Evolutionary conservation across 73 alveolate species (phyloP).

Genomic region (Paramecium primaurelia): DNA sequence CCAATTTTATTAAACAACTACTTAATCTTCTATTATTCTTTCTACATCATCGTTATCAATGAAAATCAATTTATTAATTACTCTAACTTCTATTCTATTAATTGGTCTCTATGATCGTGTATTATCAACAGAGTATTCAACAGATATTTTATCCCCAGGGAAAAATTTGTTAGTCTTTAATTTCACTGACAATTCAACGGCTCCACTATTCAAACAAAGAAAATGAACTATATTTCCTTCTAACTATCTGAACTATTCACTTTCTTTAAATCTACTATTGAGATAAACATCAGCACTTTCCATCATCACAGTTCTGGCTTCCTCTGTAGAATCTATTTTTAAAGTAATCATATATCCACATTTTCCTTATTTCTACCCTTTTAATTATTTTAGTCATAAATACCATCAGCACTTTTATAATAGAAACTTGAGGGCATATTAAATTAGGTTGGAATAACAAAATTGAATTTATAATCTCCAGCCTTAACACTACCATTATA

Average conservation of each 20-base stretch:
- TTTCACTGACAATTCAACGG: conserved; percentile 1
- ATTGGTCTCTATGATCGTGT: not conserved
- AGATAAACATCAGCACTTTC: not conserved
- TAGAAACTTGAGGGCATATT: conserved; percentile 2
- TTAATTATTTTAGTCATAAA: not conserved
- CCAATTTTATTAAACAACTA: not conserved
- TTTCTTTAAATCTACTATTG: not conserved
- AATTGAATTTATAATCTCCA: conserved; percentile 29
- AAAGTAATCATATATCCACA: not conserved
- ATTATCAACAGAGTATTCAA: conserved; percentile 1
- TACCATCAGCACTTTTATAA: conserved; percentile 32
- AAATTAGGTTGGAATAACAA: not conserved
- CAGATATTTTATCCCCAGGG: not conserved
- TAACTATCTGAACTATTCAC: not conserved
- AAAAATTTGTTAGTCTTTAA: not conserved
- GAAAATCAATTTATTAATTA: conserved; percentile 19
- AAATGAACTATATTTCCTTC: conserved; percentile 35
- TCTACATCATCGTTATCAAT: conserved; percentile 23
- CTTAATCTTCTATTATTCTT: conserved; percentile 2
- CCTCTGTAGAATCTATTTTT: not conserved
- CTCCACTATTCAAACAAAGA: conserved; percentile 26
- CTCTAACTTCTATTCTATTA: not conserved
- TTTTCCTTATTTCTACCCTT: conserved; percentile 8
- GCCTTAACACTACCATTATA: not conserved
- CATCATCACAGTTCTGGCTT: not conserved